These are phyloP conservation scores for Fagopyrum tataricum DNA, from an alignment of 148 eudicot genomes.

Conservation along the genomic window DNA sequence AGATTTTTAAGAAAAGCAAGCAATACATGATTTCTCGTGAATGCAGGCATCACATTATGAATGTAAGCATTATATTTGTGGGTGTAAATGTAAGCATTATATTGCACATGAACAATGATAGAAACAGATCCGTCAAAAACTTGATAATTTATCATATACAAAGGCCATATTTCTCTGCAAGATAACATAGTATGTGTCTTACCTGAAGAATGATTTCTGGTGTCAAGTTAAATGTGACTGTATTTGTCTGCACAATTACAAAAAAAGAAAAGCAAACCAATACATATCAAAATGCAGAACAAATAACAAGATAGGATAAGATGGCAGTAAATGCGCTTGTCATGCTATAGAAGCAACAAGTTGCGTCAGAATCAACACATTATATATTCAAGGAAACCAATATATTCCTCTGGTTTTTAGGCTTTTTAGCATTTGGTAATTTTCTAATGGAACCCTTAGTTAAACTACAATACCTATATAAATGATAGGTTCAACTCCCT, in stretches of 20 bases:
- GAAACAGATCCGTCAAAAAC: not conserved
- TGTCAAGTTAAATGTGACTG: constrained; percentile 84
- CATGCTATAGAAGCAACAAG: not conserved
- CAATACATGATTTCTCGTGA: not conserved
- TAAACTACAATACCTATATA: too few relatives aligned
- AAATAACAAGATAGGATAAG: not conserved
- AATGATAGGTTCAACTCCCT: too few relatives aligned
- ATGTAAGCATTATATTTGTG: not conserved
- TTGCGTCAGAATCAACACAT: not conserved
- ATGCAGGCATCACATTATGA: not conserved
- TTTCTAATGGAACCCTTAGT: too few relatives aligned
- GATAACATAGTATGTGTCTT: constrained; percentile 15
- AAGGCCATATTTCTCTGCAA: not conserved
- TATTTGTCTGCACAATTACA: constrained; percentile 60
- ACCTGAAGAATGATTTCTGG: constrained; percentile 98
- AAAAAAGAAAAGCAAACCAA: not conserved
- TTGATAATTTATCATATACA: not conserved
- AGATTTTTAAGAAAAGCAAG: not conserved
- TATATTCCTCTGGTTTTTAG: not conserved
- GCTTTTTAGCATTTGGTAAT: too few relatives aligned
- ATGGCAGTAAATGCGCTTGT: not conserved
- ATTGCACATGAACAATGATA: not conserved
- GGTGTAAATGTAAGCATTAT: not conserved
- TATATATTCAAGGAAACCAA: not conserved
- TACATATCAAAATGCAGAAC: not conserved